These are phyloP conservation scores for Lepidium campestre DNA, from an alignment of 441 rosid genomes.

Conservation along the genomic window DNA sequence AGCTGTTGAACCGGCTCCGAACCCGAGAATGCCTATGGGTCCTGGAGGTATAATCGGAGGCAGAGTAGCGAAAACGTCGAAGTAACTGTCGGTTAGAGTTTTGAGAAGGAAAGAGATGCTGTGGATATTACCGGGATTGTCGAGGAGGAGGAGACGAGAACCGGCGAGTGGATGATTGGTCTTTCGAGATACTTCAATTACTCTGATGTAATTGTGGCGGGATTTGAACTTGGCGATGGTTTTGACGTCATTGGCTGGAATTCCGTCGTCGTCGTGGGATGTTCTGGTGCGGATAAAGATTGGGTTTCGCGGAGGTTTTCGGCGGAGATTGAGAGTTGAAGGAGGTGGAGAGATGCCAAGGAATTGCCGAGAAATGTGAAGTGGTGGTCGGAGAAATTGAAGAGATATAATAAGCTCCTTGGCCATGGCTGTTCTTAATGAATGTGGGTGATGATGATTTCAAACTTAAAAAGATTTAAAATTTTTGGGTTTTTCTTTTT, in stretches of 20 bases:
- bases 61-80: conserved; percentile 73
- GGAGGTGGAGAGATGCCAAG: neutral
- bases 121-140: conserved; percentile 85
- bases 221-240: conserved; percentile 72
- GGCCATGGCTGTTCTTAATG: conserved; percentile 7
- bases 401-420: conserved; percentile 19
- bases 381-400: conserved; percentile 13
- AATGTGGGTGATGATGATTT: neutral
- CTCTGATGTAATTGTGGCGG: conserved; percentile 75
- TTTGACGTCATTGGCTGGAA: conserved; percentile 65
- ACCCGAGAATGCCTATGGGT: conserved; percentile 72
- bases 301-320: conserved; percentile 15
- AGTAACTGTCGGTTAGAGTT: conserved; percentile 60
- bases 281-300: conserved; percentile 15
- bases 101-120: conserved; percentile 69
- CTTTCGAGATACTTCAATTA: conserved; percentile 61
- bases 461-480: neutral
- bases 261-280: conserved; percentile 43
- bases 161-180: conserved; percentile 80
- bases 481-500: neutral
- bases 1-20: conserved; percentile 84
- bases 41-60: conserved; percentile 73
- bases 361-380: neutral
- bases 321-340: conserved; percentile 13
- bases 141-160: conserved; percentile 83